A percentile compares a stretch with the other conserved stretches of the same genome.
phyloP scores from a whole-genome alignment of 257 asterid genomes.

The Solanum neorickii region DNA sequence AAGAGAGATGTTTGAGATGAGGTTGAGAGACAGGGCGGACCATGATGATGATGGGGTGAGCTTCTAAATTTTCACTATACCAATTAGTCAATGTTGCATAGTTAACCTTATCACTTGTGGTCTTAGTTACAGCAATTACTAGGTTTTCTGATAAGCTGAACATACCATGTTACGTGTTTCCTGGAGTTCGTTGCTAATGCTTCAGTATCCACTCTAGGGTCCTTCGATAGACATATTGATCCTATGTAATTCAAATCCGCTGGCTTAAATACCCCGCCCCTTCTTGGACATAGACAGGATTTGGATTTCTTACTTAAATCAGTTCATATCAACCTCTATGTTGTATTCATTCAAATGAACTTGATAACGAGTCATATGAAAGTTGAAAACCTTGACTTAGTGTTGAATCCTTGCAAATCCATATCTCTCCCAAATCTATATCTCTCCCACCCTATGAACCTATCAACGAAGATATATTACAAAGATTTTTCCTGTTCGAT shows the following conservation, averaged over 20 bases:
- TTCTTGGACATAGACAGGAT: not conserved
- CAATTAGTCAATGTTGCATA: not conserved
- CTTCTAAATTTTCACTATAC: not conserved
- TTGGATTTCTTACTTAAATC: not conserved
- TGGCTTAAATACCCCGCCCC: not conserved
- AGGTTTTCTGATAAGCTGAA: not conserved
- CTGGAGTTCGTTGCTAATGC: not conserved
- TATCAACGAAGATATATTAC: not conserved
- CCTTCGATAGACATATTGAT: not conserved
- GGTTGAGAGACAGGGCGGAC: slow-evolving; percentile 72
- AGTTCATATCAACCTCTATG: not conserved
- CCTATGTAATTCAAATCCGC: not conserved
- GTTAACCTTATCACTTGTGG: not conserved
- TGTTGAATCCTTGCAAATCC: not conserved
- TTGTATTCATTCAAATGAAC: not conserved
- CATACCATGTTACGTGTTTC: not conserved
- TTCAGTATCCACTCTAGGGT: not conserved
- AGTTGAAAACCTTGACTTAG: not conserved
- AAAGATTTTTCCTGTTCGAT: not conserved
- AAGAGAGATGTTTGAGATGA: slow-evolving; percentile 91
- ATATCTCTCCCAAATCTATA: not conserved
- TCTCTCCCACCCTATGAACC: not conserved
- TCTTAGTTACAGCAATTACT: not conserved
- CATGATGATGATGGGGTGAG: slow-evolving; percentile 78
- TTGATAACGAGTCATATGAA: not conserved